Evolutionary conservation across 495 filamentous ascomycete species (phyloP), one percentile per base, ranked within the genome.

Genomic region (Halenospora varia): DNA sequence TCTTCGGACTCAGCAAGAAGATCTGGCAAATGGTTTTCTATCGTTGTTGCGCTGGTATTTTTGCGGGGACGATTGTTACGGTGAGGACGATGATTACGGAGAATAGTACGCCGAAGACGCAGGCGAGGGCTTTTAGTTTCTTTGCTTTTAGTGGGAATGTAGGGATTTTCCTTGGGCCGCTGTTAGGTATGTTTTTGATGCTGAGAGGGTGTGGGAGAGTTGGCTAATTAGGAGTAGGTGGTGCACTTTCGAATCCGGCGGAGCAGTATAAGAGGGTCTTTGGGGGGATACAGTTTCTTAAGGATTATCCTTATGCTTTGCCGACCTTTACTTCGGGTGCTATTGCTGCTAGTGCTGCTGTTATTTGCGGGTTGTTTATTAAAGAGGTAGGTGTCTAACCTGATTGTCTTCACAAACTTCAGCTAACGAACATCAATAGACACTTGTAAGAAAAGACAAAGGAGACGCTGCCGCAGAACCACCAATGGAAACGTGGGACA

Each of bases 71-170:
- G 25, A 75, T 87, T 56, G 78, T 88, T 2, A 89, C 85, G 11
- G 77, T 89, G 48, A 78, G 87, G 17, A 80, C 86, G 24, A 88
- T 89, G 83, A 75, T 90, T 50, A 77, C 82, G 29, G 87, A 90
- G 71, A 82, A 83, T 64, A 85, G 80, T 69, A 86, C 84, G 3
- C 66, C 75, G 22, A 77, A 75, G 63, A 88, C 82, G 1, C 85
- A 89, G 66, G 87, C 87, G 1, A 69, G 76, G 22, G 82, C 85
- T 10, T 90, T 90, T 67, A 83, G 82, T 62, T 87, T 81, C 74
- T 90, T 89, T 62, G 82, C 85, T 18, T 87, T 90, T 59, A 71
- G 73, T 2, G 78, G 82, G 22, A 88, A 89, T 62, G 1, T 89
- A 18, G 87, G 87, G n/a, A 81, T 89, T 22, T 80, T 88, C 60